Evolutionary conservation across 495 filamentous ascomycete genomes (phyloP).

Genomic region (Stereocaulon alpinum): DNA sequence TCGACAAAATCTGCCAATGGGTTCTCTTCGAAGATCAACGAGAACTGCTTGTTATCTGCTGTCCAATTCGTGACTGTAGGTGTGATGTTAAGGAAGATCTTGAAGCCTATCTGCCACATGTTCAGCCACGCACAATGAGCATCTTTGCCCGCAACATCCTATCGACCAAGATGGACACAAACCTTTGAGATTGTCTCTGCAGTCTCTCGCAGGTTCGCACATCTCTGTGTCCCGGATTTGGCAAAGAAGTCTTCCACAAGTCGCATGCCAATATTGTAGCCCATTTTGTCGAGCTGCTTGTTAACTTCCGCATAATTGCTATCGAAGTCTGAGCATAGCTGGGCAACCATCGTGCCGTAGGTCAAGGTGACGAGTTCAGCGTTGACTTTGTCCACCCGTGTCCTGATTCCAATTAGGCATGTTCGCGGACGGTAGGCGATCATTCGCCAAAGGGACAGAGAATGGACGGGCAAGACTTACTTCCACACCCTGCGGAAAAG

Average conservation of each 20-base stretch:
- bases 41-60: constrained; percentile 91
- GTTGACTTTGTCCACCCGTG: constrained; percentile 61
- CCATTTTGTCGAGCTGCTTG: constrained; percentile 96
- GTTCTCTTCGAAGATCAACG: constrained; percentile 92
- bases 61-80: constrained; percentile 93
- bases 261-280: constrained; percentile 93
- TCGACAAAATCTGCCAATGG: constrained; percentile 96
- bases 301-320: constrained; percentile 87
- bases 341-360: constrained; percentile 94
- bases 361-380: constrained; percentile 94
- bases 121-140: neutral
- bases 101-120: constrained; percentile 73
- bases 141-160: neutral
- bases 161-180: constrained; percentile 14
- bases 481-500: constrained; percentile 75
- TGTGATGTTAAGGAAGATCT: constrained; percentile 97
- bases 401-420: constrained; percentile 32
- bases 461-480: constrained; percentile 47
- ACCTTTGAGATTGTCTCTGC: constrained; percentile 96
- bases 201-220: constrained; percentile 87
- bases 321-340: constrained; percentile 92
- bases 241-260: constrained; percentile 97
- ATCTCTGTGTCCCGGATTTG: constrained; percentile 80
- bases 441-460: neutral
- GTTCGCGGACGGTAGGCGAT: too few species aligned